These are phyloP conservation scores for Schoenoplectus tabernaemontani DNA, from an alignment of 202 grass and related monocot species.

Conservation along the genomic window DNA sequence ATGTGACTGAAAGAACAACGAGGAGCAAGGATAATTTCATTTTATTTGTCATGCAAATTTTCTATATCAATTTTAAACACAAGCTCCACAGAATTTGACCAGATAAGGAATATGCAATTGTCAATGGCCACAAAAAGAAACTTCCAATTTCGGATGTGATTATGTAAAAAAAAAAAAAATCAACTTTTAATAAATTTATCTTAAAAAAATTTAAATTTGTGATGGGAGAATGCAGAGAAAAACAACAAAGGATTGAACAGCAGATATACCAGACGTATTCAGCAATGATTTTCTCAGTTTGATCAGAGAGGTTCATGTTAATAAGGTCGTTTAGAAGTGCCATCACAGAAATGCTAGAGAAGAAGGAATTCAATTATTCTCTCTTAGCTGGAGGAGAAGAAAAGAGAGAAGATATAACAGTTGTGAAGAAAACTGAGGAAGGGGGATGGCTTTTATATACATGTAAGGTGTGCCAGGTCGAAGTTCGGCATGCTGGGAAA, in stretches of 20 bases:
- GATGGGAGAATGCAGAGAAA: not conserved
- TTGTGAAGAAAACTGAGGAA: not conserved
- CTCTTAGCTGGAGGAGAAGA: not conserved
- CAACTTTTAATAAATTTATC: too few species aligned
- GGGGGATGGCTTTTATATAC: not conserved
- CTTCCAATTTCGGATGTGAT: too few species aligned
- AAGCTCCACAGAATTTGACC: not conserved
- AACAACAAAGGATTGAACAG: not conserved
- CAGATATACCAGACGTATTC: slow-evolving; percentile 65
- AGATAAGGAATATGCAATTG: not conserved
- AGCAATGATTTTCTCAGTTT: slow-evolving; percentile 59
- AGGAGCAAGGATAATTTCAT: not conserved
- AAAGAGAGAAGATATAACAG: not conserved
- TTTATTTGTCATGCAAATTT: not conserved
- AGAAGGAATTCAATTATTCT: not conserved
- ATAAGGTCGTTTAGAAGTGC: slow-evolving; percentile 35
- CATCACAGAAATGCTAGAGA: slow-evolving; percentile 22
- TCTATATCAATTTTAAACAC: not conserved
- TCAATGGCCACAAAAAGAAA: not conserved
- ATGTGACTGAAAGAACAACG: not conserved
- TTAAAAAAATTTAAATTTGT: too few species aligned
- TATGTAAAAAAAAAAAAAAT: too few species aligned
- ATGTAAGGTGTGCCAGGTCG: not conserved
- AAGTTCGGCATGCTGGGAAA: not conserved
- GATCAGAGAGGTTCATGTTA: slow-evolving; percentile 49